phyloP scores from a whole-genome alignment of 2,329 filamentous ascomycete genomes.

The Sclerotinia borealis region DNA sequence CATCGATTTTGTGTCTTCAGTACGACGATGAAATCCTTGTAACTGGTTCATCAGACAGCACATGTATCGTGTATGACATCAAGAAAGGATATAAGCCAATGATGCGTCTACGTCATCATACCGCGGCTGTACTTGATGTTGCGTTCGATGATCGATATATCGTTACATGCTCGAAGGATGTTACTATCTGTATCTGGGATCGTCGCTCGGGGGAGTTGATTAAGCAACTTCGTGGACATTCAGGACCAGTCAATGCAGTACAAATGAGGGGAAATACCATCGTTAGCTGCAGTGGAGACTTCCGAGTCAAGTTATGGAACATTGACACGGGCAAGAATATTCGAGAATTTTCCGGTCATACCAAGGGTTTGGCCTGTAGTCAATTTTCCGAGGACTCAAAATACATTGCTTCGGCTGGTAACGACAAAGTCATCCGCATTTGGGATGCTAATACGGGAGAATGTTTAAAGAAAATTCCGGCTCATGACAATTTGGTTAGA shows the following conservation, averaged over 20 bases:
- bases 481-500: constrained; percentile 80
- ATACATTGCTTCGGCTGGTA: constrained; percentile 88
- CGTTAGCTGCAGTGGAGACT: constrained; percentile 90
- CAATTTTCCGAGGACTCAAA: constrained; percentile 95
- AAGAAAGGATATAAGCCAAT: constrained; percentile 73
- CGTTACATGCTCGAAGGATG: constrained; percentile 94
- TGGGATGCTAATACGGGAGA: constrained; percentile 91
- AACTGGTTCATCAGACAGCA: constrained; percentile 87
- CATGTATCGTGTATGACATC: constrained; percentile 87
- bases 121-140: constrained; percentile 85
- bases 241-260: constrained; percentile 91
- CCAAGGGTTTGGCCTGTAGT: constrained; percentile 88
- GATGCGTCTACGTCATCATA: constrained; percentile 70
- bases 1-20: constrained; percentile 90
- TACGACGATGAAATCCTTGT: constrained; percentile 92
- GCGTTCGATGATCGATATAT: constrained; percentile 90
- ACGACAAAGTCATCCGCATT: constrained; percentile 91
- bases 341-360: constrained; percentile 84
- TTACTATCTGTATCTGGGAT: constrained; percentile 91
- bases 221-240: constrained; percentile 76
- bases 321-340: constrained; percentile 82
- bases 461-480: constrained; percentile 71
- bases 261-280: constrained; percentile 90
- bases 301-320: constrained; percentile 92
- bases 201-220: constrained; percentile 69